These are phyloP conservation scores for Voacanga thouarsii DNA, from an alignment of 257 asterid genomes.

Conservation along the genomic window DNA sequence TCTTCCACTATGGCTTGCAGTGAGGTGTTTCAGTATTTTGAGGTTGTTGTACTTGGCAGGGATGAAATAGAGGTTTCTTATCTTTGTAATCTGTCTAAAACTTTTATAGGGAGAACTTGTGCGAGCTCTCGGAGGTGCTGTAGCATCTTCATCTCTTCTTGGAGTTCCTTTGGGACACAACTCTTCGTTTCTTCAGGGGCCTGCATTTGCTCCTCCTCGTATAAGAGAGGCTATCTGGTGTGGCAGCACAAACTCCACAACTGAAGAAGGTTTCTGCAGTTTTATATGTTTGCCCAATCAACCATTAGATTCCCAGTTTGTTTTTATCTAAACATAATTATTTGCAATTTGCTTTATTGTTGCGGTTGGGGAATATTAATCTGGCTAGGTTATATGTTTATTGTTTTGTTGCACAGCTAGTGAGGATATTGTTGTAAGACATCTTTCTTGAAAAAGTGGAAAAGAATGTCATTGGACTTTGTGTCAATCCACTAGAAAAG, in stretches of 20 bases:
- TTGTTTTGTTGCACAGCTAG: background rate
- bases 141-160: constrained; percentile 80
- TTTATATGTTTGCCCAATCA: constrained; percentile 4
- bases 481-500: background rate
- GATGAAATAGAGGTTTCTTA: background rate
- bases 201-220: constrained; percentile 99
- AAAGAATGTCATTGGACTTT: background rate
- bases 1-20: background rate
- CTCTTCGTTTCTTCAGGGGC: constrained; percentile 98
- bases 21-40: background rate
- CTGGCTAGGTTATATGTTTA: background rate
- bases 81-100: background rate
- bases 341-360: background rate
- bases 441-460: background rate
- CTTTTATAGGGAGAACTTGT: constrained; percentile 74
- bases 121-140: constrained; percentile 86
- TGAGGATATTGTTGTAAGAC: background rate
- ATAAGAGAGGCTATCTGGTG: constrained; percentile 99
- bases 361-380: background rate
- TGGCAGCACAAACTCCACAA: constrained; percentile 93
- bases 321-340: background rate
- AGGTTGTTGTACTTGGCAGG: background rate
- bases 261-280: constrained; percentile 74
- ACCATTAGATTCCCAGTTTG: background rate
- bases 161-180: constrained; percentile 99